phyloP scores from a whole-genome alignment of 306 rosid genomes.

The Glycine latifolia region DNA sequence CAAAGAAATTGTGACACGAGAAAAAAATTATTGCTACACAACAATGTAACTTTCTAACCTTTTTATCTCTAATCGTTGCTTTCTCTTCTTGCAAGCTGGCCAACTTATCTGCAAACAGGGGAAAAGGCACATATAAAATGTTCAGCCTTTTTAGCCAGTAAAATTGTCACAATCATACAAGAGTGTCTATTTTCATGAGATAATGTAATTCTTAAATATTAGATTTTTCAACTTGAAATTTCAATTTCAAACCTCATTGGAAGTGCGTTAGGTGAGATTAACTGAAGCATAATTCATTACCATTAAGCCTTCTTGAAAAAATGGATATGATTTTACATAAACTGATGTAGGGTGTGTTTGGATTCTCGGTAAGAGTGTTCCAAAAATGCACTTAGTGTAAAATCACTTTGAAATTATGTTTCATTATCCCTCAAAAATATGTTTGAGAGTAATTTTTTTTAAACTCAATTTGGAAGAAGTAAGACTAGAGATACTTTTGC shows the following conservation, averaged over 20 bases:
- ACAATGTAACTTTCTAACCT: constrained; percentile 44
- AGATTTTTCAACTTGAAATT: neutral
- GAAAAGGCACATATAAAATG: neutral
- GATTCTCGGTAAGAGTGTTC: too few relatives aligned
- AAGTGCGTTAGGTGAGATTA: too few relatives aligned
- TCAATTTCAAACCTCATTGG: neutral
- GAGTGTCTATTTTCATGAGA: neutral
- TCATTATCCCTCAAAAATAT: too few relatives aligned
- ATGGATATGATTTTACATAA: neutral
- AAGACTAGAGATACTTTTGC: too few relatives aligned
- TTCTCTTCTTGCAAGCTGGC: constrained; percentile 48
- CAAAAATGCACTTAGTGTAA: too few relatives aligned
- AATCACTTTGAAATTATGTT: too few relatives aligned
- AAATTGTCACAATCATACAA: neutral
- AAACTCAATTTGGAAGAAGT: too few relatives aligned
- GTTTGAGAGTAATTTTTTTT: too few relatives aligned
- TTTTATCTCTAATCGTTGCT: constrained; percentile 19
- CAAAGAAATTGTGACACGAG: neutral
- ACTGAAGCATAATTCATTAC: too few relatives aligned
- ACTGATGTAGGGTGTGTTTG: too few relatives aligned
- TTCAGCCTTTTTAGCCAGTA: neutral
- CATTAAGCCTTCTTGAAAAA: too few relatives aligned
- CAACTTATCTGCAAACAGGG: constrained; percentile 37
- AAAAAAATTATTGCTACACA: neutral
- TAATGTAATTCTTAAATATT: neutral